Evolutionary conservation across 306 rosid species (phyloP), one percentile per base, ranked within the genome.

Genomic region (Oxytropis ochrocephala): DNA sequence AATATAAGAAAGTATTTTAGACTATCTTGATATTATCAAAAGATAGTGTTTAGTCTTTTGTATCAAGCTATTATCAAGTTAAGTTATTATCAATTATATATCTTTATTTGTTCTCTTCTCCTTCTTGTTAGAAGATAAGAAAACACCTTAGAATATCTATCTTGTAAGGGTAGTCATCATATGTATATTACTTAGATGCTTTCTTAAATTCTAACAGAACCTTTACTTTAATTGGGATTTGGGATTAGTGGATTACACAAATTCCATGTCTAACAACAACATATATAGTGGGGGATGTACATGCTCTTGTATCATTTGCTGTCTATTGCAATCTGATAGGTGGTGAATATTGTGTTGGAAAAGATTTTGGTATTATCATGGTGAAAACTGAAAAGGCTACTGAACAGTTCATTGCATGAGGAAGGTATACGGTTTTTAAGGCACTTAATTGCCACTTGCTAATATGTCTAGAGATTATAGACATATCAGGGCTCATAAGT

Each of bases 351-450:
- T 60, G 54, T 52, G 48, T 19, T 50, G 29, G 54, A 29, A 41
- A 43, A 59, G 32, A 9, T 47, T 79, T 74, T 52, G 29, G 55
- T 52, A 62, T 52, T 21, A 60, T 52, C 32, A n/a, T 16, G 8
- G 71, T 51, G 53, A 78, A 51, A 73, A 58, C 59, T 51, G 53
- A 78, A 51, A 73, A 58, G 60, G 50, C 59, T 42, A 50, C 38
- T 12, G 35, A 58, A 18, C 30, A 47, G 47, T 19, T 71, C 30
- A 64, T 53, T 39, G 54, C 54, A 65, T 29, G 78, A 60, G 18
- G 47, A 43, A 5, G 66, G 39, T 21, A 16, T 35, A 60, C n/a
- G 36, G 16, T 67, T 79, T 11, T 10, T 24, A 73, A 54, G 30
- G 59, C 36, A 14, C 66, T 44, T 47, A n/a, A 48, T 35, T 29